Base-by-base conservation (phyloP, 805 yeast species). In the Wickerhamomyces sydowiorum region DNA sequence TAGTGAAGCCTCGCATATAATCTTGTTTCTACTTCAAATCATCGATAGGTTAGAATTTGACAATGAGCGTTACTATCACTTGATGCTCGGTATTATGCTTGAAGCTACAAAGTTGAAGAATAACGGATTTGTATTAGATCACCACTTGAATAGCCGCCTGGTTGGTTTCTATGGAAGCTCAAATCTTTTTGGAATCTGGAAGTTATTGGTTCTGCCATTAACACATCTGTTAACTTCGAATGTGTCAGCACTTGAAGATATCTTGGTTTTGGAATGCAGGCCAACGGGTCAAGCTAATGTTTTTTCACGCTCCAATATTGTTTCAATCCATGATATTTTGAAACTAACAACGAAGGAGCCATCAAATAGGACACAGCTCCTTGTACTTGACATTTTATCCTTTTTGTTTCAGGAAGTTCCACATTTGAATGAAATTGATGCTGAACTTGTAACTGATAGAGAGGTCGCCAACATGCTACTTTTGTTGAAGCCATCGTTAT, bases 1-100 rank as follows among this genome's bases (percentile, higher is more conserved):
- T 18, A 38, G 41, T 4, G 74, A 68, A 29, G 54, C 57, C 6
- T 41, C 59, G 3, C 25, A 29, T 0, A 44, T 70, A 15, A 41
- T 72, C n/a, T n/a, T n/a, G n/a, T n/a, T n/a, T n/a, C n/a, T n/a
- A n/a, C n/a, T n/a, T n/a, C n/a, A n/a, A n/a, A n/a, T n/a, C n/a
- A n/a, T n/a, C n/a, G n/a, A n/a, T n/a, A n/a, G n/a, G n/a, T n/a
- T n/a, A n/a, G n/a, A n/a, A n/a, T n/a, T n/a, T n/a, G n/a, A n/a
- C n/a, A n/a, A n/a, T n/a, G n/a, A n/a, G n/a, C n/a, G n/a, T n/a
- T n/a, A n/a, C n/a, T n/a, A n/a, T n/a, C n/a, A n/a, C n/a, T n/a
- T n/a, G n/a, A n/a, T n/a, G n/a, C n/a, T n/a, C n/a, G n/a, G n/a
- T n/a, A n/a, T n/a, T n/a, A n/a, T n/a, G n/a, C n/a, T n/a, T n/a